A percentile compares a stretch with the other conserved stretches of the same genome.
Conservation (phyloP, 2,329 filamentous ascomycete species). For the Hypoxylon sp. region DNA sequence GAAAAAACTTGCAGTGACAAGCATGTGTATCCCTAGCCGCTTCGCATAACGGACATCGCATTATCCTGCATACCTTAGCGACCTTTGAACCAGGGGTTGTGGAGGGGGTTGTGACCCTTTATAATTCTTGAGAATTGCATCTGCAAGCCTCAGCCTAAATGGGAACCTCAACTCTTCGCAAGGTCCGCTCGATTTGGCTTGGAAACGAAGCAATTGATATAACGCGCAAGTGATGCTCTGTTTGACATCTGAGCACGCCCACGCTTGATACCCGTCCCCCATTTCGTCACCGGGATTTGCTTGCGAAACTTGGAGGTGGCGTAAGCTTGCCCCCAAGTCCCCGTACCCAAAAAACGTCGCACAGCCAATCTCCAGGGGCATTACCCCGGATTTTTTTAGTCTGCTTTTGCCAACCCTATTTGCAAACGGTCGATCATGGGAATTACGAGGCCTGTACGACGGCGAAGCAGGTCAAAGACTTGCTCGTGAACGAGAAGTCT, state of each 20-base stretch:
- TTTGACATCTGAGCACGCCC: slow-evolving; percentile 4
- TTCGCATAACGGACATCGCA: slow-evolving; percentile 23
- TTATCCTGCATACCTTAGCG: slow-evolving; percentile 38
- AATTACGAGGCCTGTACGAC: slow-evolving; percentile 24
- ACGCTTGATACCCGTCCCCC: slow-evolving; percentile 11
- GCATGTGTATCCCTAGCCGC: slow-evolving; percentile 26
- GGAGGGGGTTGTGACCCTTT: slow-evolving; percentile 40
- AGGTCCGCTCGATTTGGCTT: slow-evolving; percentile 16
- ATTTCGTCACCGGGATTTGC: slow-evolving; percentile 34
- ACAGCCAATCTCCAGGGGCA: slow-evolving; percentile 39
- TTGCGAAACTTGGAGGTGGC: slow-evolving; percentile 38
- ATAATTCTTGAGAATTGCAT: slow-evolving; percentile 37
- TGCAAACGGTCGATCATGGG: slow-evolving; percentile 13
- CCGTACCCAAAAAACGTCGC: slow-evolving; percentile 41
- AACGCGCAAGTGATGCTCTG: slow-evolving; percentile 15
- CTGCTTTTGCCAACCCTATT: slow-evolving; percentile 38
- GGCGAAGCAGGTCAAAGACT: slow-evolving; percentile 12
- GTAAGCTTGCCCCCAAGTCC: slow-evolving; percentile 30
- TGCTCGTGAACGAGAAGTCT: slow-evolving; percentile 11
- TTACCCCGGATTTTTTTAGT: slow-evolving; percentile 52
- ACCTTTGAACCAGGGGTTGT: slow-evolving; percentile 27
- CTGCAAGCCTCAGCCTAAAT: slow-evolving; percentile 53
- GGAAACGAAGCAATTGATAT: slow-evolving; percentile 23
- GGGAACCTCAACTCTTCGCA: slow-evolving; percentile 38
- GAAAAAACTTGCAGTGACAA: slow-evolving; percentile 21